Conservation (phyloP, 108 stramenopile genomes). For the Cylindrotheca closterium region DNA sequence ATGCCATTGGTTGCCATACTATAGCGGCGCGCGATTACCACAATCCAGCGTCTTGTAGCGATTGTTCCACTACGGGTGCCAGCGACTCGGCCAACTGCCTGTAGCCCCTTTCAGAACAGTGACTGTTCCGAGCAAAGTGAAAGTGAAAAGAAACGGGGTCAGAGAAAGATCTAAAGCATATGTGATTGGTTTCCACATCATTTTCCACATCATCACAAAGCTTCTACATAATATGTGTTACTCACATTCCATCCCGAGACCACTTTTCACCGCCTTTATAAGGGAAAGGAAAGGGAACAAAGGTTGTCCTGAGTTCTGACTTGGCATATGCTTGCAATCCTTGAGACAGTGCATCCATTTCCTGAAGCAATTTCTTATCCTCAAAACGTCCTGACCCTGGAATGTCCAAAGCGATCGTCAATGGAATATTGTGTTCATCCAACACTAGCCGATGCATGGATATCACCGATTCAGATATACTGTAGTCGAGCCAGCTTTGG, state of each 20-base stretch:
- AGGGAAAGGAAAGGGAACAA: not conserved
- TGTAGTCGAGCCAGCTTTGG: not conserved
- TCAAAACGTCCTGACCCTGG: not conserved
- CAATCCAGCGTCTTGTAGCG: too few species aligned
- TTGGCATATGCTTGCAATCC: not conserved
- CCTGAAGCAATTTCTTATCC: not conserved
- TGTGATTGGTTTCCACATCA: not conserved
- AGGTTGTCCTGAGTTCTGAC: not conserved
- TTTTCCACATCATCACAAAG: not conserved
- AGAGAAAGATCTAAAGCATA: not conserved
- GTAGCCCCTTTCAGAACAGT: not conserved
- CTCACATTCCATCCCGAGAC: not conserved
- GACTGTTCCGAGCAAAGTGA: not conserved
- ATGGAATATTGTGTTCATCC: not conserved
- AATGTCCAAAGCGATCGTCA: not conserved
- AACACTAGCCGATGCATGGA: not conserved
- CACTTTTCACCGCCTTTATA: not conserved
- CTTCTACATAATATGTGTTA: not conserved
- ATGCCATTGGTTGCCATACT: too few species aligned
- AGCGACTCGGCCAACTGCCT: not conserved
- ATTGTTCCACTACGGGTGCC: not conserved
- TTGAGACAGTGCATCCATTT: not conserved
- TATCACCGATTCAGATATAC: not conserved
- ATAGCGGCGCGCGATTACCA: too few species aligned
- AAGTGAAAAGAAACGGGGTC: too few species aligned